Base-by-base conservation (phyloP, 2,329 filamentous ascomycete species). In the Helminthosporium solani region DNA sequence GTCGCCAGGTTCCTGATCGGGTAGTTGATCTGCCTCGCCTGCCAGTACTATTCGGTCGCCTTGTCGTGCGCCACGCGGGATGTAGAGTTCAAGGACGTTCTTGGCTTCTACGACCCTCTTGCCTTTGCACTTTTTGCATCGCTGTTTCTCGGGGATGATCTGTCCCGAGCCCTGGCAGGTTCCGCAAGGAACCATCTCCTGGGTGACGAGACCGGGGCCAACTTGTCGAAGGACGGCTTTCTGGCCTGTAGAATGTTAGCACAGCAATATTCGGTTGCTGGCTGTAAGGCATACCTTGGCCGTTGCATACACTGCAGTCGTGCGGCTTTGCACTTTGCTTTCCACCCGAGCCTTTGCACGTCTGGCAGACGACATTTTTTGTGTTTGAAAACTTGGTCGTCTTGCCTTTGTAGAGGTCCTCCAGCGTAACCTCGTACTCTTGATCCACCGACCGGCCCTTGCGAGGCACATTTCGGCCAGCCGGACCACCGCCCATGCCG, bases 51-150 rank as follows among this genome's bases (percentile, higher is more conserved):
- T 96, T 56, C 84, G 84, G 64, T 99, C 92, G 54, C 91, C 91
- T 68, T 95, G 75, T 50, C 81, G 76, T 38, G 69, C 87, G 37
- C 92, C 92, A 42, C 88, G 84, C 8, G 92, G 90, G 49, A 99
- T 96, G 75, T 97, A 97, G 42, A 99, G 86, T 74, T 99, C 94
- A 50, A 99, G 78, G 3, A 92, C 88, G 76, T 97, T 99, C 73
- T 88, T 94, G 73, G 94, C 88, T 62, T 90, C 86, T 35, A 84
- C 83, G 12, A 89, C 90, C 52, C 89, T 83, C 71, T 88, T 88
- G 64, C 94, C 94, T 75, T 97, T 97, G 83, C 94, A 99, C 78
- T 94, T 96, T 79, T 95, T 96, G 79, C 94, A 99, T 67, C 90
- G 89, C 66, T 99, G 94, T 78, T 97, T 97, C 66, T 96, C 90